Evolutionary conservation across 2,329 filamentous ascomycete species (phyloP).

Genomic region (Torrubiellomyces zombiae): DNA sequence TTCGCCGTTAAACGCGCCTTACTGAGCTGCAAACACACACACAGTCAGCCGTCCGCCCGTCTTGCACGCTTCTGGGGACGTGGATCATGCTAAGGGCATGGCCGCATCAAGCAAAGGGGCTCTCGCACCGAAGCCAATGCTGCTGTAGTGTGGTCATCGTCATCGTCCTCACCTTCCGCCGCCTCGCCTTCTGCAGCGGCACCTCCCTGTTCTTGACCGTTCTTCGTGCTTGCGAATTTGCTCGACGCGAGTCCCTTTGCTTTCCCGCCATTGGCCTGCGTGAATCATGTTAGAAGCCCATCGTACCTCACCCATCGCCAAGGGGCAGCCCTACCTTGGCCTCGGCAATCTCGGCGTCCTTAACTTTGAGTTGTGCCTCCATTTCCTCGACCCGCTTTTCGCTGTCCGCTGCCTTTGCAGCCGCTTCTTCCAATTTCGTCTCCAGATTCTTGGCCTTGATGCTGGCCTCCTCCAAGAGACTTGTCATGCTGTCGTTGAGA

Average conservation of each 20-base stretch:
- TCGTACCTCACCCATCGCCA: not conserved
- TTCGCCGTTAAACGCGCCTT: conserved; percentile 28
- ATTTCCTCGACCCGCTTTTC: conserved; percentile 31
- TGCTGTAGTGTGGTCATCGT: conserved; percentile 44
- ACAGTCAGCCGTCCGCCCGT: conserved; percentile 8
- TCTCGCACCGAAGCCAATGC: conserved; percentile 51
- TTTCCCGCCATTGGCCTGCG: conserved; percentile 28
- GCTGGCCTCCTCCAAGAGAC: conserved; percentile 41
- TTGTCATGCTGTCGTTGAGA: conserved; percentile 44
- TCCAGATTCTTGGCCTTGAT: conserved; percentile 34
- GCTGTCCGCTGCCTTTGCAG: conserved; percentile 28
- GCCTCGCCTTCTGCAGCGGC: conserved; percentile 18
- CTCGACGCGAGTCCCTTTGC: conserved; percentile 37
- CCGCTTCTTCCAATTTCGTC: conserved; percentile 29
- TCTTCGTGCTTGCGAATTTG: conserved; percentile 30
- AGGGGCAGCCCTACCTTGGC: conserved; percentile 29
- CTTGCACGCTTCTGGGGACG: not conserved
- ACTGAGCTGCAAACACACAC: conserved; percentile 19
- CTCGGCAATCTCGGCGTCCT: conserved; percentile 47
- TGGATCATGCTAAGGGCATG: conserved; percentile 11
- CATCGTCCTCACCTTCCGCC: conserved; percentile 41
- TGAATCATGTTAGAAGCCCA: conserved; percentile 1
- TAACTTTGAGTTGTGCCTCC: conserved; percentile 41
- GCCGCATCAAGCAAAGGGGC: conserved; percentile 28
- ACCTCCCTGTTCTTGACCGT: conserved; percentile 17